Percentiles rank a stretch among this genome's conserved stretches.
phyloP scores from a whole-genome alignment of 352 stramenopile genomes.

The Phytopythium boreale region DNA sequence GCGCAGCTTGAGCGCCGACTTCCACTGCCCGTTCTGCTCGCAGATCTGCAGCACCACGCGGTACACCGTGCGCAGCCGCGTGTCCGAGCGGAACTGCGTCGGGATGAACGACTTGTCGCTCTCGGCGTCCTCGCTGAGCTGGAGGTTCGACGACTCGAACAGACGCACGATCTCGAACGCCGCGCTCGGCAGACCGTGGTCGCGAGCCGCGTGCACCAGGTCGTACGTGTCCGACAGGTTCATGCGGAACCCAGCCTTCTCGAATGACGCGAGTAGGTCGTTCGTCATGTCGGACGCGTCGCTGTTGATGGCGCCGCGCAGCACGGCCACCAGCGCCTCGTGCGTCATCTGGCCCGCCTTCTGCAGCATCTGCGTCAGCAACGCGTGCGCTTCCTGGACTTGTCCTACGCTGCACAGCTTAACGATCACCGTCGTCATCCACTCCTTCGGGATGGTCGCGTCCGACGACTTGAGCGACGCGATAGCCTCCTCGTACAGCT shows the following conservation, averaged over 20 bases:
- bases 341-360: slow-evolving; percentile 41
- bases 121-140: slow-evolving; percentile 11
- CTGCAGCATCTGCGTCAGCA: slow-evolving; percentile 35
- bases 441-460: slow-evolving; percentile 37
- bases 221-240: slow-evolving; percentile 44
- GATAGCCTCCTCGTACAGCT: slow-evolving; percentile 51
- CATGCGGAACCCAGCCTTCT: slow-evolving; percentile 38
- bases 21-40: slow-evolving; percentile 56
- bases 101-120: slow-evolving; percentile 9
- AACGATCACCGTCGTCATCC: slow-evolving; percentile 38
- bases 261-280: slow-evolving; percentile 31
- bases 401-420: slow-evolving; percentile 34
- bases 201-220: slow-evolving; percentile 44
- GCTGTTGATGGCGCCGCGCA: slow-evolving; percentile 28
- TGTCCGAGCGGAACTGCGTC: slow-evolving; percentile 22
- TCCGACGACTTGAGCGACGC: slow-evolving; percentile 22
- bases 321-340: slow-evolving; percentile 33
- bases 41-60: slow-evolving; percentile 40
- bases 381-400: slow-evolving; percentile 35
- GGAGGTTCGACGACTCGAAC: slow-evolving; percentile 45
- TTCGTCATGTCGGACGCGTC: slow-evolving; percentile 25
- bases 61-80: slow-evolving; percentile 58
- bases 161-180: slow-evolving; percentile 43
- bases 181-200: slow-evolving; percentile 34
- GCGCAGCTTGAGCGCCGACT: slow-evolving; percentile 50